These are phyloP conservation scores for Trichoderma sp. DNA, from an alignment of 2,329 filamentous ascomycete genomes.

Conservation along the genomic window DNA sequence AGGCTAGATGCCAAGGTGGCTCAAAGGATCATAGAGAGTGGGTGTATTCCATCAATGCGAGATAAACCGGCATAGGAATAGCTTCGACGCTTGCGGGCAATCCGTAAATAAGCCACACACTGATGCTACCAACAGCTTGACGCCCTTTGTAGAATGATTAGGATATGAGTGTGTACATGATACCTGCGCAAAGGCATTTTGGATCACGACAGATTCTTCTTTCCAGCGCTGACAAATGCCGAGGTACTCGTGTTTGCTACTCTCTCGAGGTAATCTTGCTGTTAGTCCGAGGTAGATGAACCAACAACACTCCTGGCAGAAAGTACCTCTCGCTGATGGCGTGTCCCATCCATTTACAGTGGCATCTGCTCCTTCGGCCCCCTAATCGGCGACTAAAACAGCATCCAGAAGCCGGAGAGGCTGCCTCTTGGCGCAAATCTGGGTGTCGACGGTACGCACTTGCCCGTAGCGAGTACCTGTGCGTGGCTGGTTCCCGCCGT, in stretches of 20 bases:
- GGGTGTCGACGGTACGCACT: background rate
- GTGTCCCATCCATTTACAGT: background rate
- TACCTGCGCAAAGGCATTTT: background rate
- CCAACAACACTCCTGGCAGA: background rate
- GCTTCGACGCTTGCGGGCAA: background rate
- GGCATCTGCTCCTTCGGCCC: background rate
- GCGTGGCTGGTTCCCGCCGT: background rate
- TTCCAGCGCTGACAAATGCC: background rate
- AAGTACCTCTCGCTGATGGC: background rate
- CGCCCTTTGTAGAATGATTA: background rate
- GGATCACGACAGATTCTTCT: background rate
- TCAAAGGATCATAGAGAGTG: background rate
- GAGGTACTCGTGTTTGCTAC: background rate
- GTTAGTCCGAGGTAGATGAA: background rate
- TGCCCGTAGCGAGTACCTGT: background rate
- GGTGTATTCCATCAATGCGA: background rate
- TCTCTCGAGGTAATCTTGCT: no score
- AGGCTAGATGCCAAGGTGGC: background rate
- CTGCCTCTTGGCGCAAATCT: background rate
- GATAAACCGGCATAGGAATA: conserved; percentile 1
- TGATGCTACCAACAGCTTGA: background rate
- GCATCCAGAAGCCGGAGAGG: background rate
- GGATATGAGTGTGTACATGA: background rate
- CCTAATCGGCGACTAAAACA: background rate
- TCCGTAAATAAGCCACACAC: background rate